Evolutionary conservation across 352 stramenopile genomes (phyloP).

Genomic region (Peronospora farinosa): DNA sequence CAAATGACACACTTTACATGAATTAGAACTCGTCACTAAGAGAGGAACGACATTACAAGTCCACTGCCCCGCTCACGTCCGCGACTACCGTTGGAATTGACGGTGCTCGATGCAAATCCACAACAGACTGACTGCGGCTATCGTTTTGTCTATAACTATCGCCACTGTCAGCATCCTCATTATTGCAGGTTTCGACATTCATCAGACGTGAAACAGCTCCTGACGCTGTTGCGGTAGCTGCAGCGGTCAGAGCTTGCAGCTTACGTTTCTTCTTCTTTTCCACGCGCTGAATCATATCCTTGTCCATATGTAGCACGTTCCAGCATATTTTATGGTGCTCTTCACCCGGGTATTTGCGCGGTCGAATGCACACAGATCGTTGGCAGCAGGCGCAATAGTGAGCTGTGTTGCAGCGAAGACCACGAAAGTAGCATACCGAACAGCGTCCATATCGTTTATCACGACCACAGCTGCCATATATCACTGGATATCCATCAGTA

Average conservation of each 20-base stretch:
- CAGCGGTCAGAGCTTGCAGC: slow-evolving; percentile 24
- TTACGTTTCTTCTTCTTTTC: slow-evolving; percentile 65
- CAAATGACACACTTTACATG: background rate
- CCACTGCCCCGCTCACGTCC: slow-evolving; percentile 28
- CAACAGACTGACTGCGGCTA: slow-evolving; percentile 6
- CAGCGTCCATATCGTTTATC: slow-evolving; percentile 68
- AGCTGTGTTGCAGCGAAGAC: slow-evolving; percentile 53
- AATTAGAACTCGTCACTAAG: background rate
- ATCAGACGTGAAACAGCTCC: slow-evolving; percentile 6
- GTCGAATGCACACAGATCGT: slow-evolving; percentile 62
- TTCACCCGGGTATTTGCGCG: slow-evolving; percentile 58
- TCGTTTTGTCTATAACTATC: slow-evolving; percentile 13
- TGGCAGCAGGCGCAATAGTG: slow-evolving; percentile 71
- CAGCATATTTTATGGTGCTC: slow-evolving; percentile 72
- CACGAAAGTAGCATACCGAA: slow-evolving; percentile 70
- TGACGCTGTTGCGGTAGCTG: slow-evolving; percentile 2
- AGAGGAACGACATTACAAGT: slow-evolving; percentile 15
- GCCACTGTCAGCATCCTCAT: background rate
- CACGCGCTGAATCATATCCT: slow-evolving; percentile 65
- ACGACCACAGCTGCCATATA: slow-evolving; percentile 60
- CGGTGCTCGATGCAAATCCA: slow-evolving; percentile 17
- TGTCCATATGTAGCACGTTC: slow-evolving; percentile 76
- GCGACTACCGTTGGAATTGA: slow-evolving; percentile 25
- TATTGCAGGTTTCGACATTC: slow-evolving; percentile 5
- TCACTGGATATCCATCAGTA: slow-evolving; percentile 38